Conservation (phyloP, 108 stramenopile genomes). For the Cyclostephanos invisitatus region DNA sequence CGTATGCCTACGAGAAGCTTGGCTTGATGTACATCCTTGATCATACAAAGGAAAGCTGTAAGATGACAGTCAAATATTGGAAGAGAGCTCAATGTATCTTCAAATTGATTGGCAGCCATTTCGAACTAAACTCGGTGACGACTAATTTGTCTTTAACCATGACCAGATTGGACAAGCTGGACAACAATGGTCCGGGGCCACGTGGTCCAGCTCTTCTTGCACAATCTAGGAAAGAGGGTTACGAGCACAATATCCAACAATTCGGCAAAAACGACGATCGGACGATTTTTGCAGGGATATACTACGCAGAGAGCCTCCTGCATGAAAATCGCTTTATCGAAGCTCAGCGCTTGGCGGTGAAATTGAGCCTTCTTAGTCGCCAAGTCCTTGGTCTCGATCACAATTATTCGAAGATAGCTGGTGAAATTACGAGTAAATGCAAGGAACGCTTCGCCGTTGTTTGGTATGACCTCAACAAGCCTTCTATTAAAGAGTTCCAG, state of each 20-base stretch:
- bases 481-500: not conserved
- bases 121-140: not conserved
- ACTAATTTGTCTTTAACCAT: no score
- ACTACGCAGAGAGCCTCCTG: not conserved
- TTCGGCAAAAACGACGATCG: not conserved
- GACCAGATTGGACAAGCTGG: no score
- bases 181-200: no score
- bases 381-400: slow-evolving; percentile 10
- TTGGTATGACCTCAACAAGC: not conserved
- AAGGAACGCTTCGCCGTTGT: not conserved
- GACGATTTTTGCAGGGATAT: not conserved
- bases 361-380: not conserved
- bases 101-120: not conserved
- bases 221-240: not conserved
- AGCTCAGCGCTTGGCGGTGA: slow-evolving; percentile 12
- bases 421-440: not conserved
- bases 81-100: not conserved
- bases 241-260: not conserved
- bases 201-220: no score
- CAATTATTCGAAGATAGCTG: not conserved
- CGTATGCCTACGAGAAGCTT: not conserved
- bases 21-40: not conserved
- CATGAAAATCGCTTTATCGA: not conserved
- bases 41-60: not conserved
- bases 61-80: not conserved